These are phyloP conservation scores for Ceratocystis lukuohia DNA, from an alignment of 2,329 filamentous ascomycete genomes.

Conservation along the genomic window DNA sequence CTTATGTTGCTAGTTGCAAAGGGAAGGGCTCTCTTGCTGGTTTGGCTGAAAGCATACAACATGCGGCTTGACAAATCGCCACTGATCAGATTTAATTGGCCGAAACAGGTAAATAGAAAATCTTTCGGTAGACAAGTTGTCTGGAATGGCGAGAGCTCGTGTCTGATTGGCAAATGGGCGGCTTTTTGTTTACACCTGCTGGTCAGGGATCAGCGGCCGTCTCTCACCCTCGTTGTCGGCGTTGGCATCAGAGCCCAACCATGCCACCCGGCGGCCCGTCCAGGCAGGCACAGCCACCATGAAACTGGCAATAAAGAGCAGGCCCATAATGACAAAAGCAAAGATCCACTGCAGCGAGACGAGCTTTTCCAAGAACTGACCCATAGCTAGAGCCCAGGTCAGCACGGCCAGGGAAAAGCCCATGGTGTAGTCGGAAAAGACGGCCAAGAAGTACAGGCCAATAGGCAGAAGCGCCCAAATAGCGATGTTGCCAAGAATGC, in stretches of 20 bases:
- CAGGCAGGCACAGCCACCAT: constrained; percentile 51
- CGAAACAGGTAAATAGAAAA: background rate
- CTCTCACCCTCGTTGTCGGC: constrained; percentile 40
- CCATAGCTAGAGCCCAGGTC: constrained; percentile 59
- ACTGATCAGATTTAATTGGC: background rate
- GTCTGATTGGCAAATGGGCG: background rate
- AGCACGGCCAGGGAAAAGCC: constrained; percentile 67
- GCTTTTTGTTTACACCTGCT: constrained; percentile 19
- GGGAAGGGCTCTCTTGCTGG: background rate
- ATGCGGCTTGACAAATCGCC: background rate
- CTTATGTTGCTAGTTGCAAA: background rate
- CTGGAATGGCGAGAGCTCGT: background rate
- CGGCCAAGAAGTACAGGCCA: constrained; percentile 60
- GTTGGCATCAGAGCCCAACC: background rate
- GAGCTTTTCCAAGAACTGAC: constrained; percentile 59
- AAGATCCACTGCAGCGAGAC: constrained; percentile 88
- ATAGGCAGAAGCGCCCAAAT: constrained; percentile 73
- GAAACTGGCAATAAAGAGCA: constrained; percentile 57
- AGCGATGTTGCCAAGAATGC: constrained; percentile 73
- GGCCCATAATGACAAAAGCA: constrained; percentile 66
- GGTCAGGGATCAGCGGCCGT: constrained; percentile 46
- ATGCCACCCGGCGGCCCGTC: constrained; percentile 43
- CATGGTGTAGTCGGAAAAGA: constrained; percentile 64
- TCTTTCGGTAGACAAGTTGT: background rate
- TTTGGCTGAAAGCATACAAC: background rate